Conservation (phyloP, 1,284 basidiomycete species). For the Coriolopsis trogii region DNA sequence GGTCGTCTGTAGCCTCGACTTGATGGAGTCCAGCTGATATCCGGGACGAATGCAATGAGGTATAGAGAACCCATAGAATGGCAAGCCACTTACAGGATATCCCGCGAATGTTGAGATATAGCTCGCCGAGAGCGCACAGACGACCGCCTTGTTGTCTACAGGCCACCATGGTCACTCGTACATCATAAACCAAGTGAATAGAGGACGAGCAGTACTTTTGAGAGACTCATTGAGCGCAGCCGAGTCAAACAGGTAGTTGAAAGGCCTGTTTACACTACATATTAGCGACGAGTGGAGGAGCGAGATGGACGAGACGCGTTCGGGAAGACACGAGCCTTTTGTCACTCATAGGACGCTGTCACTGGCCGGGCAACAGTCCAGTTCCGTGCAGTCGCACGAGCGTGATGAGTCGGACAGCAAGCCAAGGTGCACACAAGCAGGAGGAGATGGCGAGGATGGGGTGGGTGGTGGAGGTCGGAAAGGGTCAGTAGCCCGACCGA, state of each 20-base stretch:
- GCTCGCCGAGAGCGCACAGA: constrained; percentile 80
- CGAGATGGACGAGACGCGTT: neutral
- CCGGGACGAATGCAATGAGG: constrained; percentile 1
- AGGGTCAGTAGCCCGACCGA: constrained; percentile 2
- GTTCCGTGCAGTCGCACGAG: constrained; percentile 63
- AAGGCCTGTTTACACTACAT: constrained; percentile 44
- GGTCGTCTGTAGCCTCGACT: constrained; percentile 88
- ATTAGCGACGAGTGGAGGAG: constrained; percentile 7
- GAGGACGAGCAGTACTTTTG: constrained; percentile 49
- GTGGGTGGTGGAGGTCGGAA: constrained; percentile 12
- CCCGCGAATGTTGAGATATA: constrained; percentile 84
- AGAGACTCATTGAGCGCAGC: constrained; percentile 66
- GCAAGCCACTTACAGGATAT: constrained; percentile 64
- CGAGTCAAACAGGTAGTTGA: constrained; percentile 62
- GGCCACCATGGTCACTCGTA: constrained; percentile 13
- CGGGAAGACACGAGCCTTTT: constrained; percentile 48
- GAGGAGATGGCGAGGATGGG: constrained; percentile 4
- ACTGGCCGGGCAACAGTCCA: constrained; percentile 59
- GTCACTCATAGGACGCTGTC: constrained; percentile 79
- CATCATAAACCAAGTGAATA: neutral
- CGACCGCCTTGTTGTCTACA: constrained; percentile 78
- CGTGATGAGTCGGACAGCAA: constrained; percentile 18
- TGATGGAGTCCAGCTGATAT: constrained; percentile 81
- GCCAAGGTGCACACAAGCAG: constrained; percentile 23
- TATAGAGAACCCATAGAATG: neutral